A percentile compares a stretch with the other conserved stretches of the same genome.
These are phyloP conservation scores for Russula griseocarnosa DNA, from an alignment of 768 basidiomycete genomes.

Conservation along the genomic window DNA sequence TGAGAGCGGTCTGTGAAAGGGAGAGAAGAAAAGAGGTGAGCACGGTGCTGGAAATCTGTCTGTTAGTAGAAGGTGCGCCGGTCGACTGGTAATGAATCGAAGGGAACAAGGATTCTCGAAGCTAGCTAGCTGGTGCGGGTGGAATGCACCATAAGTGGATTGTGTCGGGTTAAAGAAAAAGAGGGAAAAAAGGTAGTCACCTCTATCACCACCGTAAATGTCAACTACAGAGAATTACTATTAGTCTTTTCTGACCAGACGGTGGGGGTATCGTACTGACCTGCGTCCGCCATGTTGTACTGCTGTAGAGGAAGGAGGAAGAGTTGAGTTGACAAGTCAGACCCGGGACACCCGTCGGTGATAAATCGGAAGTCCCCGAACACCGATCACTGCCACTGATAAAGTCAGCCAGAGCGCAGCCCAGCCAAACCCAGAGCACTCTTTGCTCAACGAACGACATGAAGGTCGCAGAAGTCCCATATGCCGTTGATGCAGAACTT, in stretches of 20 bases:
- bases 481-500: conserved; percentile 91
- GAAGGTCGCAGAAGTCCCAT: conserved; percentile 84
- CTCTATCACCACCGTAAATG: conserved; percentile 20
- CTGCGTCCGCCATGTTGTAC: conserved; percentile 24
- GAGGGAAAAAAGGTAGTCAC: conserved; percentile 20
- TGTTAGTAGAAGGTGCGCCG: conserved; percentile 22
- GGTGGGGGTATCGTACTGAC: conserved; percentile 1
- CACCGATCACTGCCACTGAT: conserved; percentile 5
- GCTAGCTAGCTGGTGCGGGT: conserved; percentile 31
- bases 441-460: neutral
- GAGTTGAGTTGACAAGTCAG: neutral
- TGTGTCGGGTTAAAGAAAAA: conserved; percentile 27
- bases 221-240: neutral
- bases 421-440: neutral
- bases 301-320: neutral
- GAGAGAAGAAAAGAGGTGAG: conserved; percentile 25
- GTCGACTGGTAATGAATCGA: conserved; percentile 24
- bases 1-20: conserved; percentile 26
- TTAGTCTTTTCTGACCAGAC: neutral
- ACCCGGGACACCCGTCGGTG: conserved; percentile 10
- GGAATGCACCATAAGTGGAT: conserved; percentile 31
- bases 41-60: conserved; percentile 23
- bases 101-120: conserved; percentile 26
- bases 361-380: neutral
- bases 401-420: neutral